A percentile compares a stretch with the other conserved stretches of the same genome.
Conservation (phyloP, 352 stramenopile genomes). For the Globisporangium cederbergense region DNA sequence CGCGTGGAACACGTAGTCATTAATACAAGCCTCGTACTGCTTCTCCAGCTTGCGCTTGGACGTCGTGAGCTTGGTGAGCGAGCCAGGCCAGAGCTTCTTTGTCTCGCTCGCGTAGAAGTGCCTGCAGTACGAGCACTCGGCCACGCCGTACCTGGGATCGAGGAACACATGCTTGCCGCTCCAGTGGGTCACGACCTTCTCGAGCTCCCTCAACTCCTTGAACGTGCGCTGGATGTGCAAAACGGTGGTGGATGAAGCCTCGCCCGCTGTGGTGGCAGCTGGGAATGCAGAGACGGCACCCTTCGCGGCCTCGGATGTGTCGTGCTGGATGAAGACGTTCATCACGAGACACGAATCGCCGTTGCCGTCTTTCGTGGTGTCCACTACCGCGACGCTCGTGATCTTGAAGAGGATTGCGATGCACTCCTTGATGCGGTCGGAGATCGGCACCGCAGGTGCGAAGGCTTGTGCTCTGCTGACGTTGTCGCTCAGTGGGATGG, state of each 20-base stretch:
- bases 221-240: slow-evolving; percentile 6
- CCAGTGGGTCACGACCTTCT: not conserved
- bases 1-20: slow-evolving; percentile 10
- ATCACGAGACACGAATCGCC: not conserved
- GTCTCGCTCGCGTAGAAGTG: not conserved
- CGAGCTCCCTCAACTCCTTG: not conserved
- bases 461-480: too few species aligned
- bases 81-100: not conserved
- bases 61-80: not conserved
- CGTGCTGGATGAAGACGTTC: not conserved
- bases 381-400: not conserved
- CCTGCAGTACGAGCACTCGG: slow-evolving; percentile 7
- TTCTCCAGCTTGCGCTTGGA: slow-evolving; percentile 8
- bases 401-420: not conserved
- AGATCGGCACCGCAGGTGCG: not conserved
- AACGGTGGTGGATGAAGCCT: not conserved
- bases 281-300: too few species aligned
- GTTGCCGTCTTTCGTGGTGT: not conserved
- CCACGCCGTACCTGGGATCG: not conserved
- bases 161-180: not conserved
- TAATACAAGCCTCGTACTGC: not conserved
- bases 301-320: too few species aligned
- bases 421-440: not conserved
- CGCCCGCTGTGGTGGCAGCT: not conserved
- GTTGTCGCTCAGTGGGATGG: too few species aligned